Evolutionary conservation across 108 stramenopile genomes (phyloP).

Genomic region (Skeletonema menzelii): DNA sequence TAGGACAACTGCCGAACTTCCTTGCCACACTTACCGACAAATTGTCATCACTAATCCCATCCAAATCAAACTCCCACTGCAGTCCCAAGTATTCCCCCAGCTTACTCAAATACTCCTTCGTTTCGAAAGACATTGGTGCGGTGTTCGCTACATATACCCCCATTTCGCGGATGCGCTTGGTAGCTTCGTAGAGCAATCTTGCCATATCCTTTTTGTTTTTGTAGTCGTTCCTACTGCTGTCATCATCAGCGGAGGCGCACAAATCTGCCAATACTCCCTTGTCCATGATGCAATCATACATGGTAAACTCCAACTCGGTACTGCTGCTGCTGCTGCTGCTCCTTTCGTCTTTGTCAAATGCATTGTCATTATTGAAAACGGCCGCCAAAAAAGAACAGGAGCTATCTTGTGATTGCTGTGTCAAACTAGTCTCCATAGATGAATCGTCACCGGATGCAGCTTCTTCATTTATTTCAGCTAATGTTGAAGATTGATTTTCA

Average conservation of each 20-base stretch:
- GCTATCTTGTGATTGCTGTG: constrained; percentile 4
- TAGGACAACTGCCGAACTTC: constrained; percentile 15
- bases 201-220: constrained; percentile 11
- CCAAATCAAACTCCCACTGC: constrained; percentile 26
- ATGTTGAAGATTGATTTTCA: not conserved
- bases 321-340: not conserved
- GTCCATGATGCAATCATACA: constrained; percentile 21
- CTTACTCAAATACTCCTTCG: constrained; percentile 11
- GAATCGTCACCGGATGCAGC: not conserved
- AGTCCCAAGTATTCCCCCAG: constrained; percentile 20
- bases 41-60: constrained; percentile 17
- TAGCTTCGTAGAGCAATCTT: constrained; percentile 11
- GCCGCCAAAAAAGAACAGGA: constrained; percentile 15
- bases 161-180: constrained; percentile 7
- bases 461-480: not conserved
- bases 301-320: not conserved
- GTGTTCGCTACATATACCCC: constrained; percentile 21
- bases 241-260: not conserved
- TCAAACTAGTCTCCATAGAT: not conserved
- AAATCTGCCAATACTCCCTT: constrained; percentile 5
- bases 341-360: not conserved
- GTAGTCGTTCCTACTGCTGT: not conserved
- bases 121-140: not conserved
- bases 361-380: not conserved
- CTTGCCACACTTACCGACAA: constrained; percentile 13